Conservation (phyloP, 1,284 basidiomycete genomes). For the Cryptococcus sp. region DNA sequence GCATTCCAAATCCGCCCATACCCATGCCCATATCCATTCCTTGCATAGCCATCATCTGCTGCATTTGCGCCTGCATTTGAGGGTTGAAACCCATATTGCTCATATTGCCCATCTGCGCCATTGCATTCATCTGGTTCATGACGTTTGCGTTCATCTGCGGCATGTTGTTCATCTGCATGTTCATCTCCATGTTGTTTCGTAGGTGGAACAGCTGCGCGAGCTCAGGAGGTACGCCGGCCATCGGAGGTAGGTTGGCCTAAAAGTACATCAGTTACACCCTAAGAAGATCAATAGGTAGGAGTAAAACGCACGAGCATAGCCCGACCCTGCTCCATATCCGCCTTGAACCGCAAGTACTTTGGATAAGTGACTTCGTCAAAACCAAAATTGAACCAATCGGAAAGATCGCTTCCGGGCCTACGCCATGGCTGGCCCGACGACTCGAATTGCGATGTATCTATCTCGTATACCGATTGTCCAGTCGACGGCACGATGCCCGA, state of each 20-base stretch:
- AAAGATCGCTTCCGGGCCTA: conserved; percentile 85
- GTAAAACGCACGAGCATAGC: conserved; percentile 45
- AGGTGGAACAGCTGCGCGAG: conserved; percentile 40
- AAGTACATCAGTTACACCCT: not conserved
- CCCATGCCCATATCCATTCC: conserved; percentile 49
- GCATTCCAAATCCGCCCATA: conserved; percentile 27
- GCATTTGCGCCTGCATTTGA: conserved; percentile 38
- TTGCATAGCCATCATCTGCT: conserved; percentile 41
- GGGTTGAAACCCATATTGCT: conserved; percentile 32
- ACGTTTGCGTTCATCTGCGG: conserved; percentile 13
- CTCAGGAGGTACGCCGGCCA: conserved; percentile 38
- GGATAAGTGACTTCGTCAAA: conserved; percentile 97
- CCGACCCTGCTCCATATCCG: conserved; percentile 69
- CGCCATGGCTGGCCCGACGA: conserved; percentile 83
- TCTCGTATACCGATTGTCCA: conserved; percentile 81
- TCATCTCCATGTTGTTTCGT: conserved; percentile 13
- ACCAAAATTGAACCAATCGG: conserved; percentile 99
- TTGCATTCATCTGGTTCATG: conserved; percentile 20
- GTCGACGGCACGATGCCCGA: conserved; percentile 60
- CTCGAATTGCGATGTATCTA: conserved; percentile 77
- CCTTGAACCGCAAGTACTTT: conserved; percentile 81
- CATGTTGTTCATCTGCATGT: conserved; percentile 16
- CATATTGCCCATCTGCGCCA: conserved; percentile 30
- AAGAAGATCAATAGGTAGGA: not conserved
- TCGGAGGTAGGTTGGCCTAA: conserved; percentile 38